Base-by-base conservation (phyloP, 352 stramenopile genomes). In the Pythium folliculosum region DNA sequence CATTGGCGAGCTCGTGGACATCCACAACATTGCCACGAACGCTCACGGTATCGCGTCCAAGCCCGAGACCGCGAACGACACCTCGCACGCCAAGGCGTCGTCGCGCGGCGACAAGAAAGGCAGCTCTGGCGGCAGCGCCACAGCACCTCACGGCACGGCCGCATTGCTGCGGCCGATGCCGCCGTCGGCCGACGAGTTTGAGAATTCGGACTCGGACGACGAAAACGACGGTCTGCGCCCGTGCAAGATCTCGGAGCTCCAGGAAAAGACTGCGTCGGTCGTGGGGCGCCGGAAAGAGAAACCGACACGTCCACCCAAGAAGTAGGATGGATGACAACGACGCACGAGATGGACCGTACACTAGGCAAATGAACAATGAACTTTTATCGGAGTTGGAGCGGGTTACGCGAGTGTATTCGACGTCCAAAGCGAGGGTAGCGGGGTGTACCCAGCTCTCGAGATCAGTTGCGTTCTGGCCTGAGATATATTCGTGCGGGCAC, bases 11-110 rank as follows among this genome's bases (percentile, higher is more conserved):
- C 67, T 95, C 19, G 86, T 96, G 30, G 84, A 96, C 57, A 91
- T 96, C 56, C 84, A 94, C 74, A 92, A 96, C 63, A 90, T 94
- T 63, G 80, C 80, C 6, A 92, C 84, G 0, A 86, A 87, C 55
- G 72, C 77, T 1, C 70, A 83, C 22, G 70, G 53, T n/a, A 70
- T 52, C 19, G 66, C 51, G 61, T 45, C 52, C 22, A 80, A 82
- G 52, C 48, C 63, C 0, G 71, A 76, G 53, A 65, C 45, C 0
- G 50, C 66, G 23, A 65, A 21, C 45, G 45, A 37, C 0, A 67
- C 35, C 1, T 40, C 71, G 2, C 60, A 77, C 4, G 65, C 58
- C 65, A 89, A 84, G 65, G 66, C 60, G 9, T 71, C 70, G 21
- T 61, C 35, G 35, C 35, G 35, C 35, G 35, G 59, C 7, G 69